Base-by-base conservation (phyloP, 2,329 filamentous ascomycete species). In the Apiospora marii region DNA sequence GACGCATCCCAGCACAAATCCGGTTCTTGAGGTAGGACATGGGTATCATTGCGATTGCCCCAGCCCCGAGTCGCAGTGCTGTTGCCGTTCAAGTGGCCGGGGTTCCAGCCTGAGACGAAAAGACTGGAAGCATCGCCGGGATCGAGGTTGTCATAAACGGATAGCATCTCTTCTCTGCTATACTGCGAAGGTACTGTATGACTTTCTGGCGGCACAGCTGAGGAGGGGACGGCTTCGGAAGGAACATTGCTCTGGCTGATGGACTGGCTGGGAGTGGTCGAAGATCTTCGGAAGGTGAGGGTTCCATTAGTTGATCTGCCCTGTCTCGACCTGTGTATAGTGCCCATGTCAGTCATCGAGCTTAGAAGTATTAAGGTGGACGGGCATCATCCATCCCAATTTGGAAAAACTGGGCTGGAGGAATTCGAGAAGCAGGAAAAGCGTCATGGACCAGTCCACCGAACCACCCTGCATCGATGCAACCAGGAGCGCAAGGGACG, bases 1-100 rank as follows among this genome's bases (percentile, higher is more conserved):
- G 88, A 88, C 73, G 89, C 84, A 79, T 97, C 94, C 96, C 96
- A 99, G 82, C 95, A 98, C 58, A 96, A 90, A 74, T 96, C 94
- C n/a, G 95, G 94, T 64, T 96, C 95, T 79, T 93, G 90, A 73
- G 91, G 91, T 74, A 88, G 86, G 75, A 93, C 91, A 80, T 94
- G 92, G 73, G 88, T 89, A 75, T 98, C 95, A 73, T 90, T 89
- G 76, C 87, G 88, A 82, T 95, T 94, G 70, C 93, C 93, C 94
- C 94, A 97, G 71, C 90, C 89, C 81, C 91, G 83, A 82, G 89
- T 77, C 76, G 85, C 78, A 82, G 87, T 78, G 80, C 92, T 91
- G 77, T 94, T 94, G 53, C 92, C 91, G 77, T 94, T 95, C 53
- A 90, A 84, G 69, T 91, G 88, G 73, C 91, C 89, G 41, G 95